Evolutionary conservation across 495 filamentous ascomycete genomes (phyloP).

Genomic region (Friedmanniomyces endolithicus): DNA sequence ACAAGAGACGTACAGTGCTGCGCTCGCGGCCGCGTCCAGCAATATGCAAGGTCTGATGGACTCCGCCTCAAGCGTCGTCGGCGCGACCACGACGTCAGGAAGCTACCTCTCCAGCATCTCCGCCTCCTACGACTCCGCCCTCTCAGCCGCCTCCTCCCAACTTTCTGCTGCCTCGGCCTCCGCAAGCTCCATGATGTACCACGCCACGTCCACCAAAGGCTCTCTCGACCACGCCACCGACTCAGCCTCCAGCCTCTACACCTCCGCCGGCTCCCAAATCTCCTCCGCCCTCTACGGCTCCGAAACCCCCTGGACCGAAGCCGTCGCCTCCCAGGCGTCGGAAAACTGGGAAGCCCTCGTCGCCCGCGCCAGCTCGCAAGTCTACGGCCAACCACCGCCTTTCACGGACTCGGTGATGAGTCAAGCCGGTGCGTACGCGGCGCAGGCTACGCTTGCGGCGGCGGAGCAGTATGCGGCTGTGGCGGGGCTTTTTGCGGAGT

Average conservation of each 20-base stretch:
- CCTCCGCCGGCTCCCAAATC: constrained; percentile 28
- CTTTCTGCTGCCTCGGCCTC: constrained; percentile 20
- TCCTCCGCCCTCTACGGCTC: constrained; percentile 34
- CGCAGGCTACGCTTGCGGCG: constrained; percentile 41
- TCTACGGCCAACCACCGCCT: constrained; percentile 63
- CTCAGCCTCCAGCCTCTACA: constrained; percentile 21
- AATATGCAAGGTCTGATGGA: constrained; percentile 37
- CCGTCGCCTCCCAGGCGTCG: constrained; percentile 40
- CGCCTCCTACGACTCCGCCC: constrained; percentile 36
- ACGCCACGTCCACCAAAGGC: constrained; percentile 31
- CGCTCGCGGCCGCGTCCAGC: constrained; percentile 37
- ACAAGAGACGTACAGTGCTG: constrained; percentile 36
- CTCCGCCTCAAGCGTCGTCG: constrained; percentile 19
- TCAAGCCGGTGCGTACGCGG: constrained; percentile 30
- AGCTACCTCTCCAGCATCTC: constrained; percentile 34
- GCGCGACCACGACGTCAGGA: constrained; percentile 21
- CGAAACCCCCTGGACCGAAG: constrained; percentile 35
- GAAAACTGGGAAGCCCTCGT: constrained; percentile 57
- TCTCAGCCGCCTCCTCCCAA: constrained; percentile 38
- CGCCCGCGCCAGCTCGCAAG: constrained; percentile 51
- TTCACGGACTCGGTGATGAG: constrained; percentile 41
- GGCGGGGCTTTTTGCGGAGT: constrained; percentile 59
- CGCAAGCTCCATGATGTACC: constrained; percentile 22
- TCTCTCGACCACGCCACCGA: constrained; percentile 32
- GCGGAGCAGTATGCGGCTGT: constrained; percentile 55